Evolutionary conservation across 2,329 filamentous ascomycete genomes (phyloP).

Genomic region (Coleophoma cylindrospora): DNA sequence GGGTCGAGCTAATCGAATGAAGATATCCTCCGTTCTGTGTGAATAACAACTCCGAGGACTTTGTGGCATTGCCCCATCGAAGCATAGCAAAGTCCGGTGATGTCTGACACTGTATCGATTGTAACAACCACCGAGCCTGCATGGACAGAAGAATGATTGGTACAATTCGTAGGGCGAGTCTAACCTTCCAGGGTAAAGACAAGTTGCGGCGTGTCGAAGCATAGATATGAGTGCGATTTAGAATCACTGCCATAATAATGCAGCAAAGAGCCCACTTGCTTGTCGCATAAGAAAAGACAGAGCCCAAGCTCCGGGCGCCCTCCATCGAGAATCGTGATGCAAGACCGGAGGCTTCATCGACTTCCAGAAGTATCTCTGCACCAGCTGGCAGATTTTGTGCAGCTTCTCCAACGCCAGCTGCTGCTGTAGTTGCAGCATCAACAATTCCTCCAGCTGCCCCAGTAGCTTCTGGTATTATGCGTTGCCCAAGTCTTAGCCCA

Average conservation of each 20-base stretch:
- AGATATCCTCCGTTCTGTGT: slow-evolving; percentile 64
- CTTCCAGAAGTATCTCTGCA: slow-evolving; percentile 26
- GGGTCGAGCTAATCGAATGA: slow-evolving; percentile 63
- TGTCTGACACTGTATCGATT: slow-evolving; percentile 90
- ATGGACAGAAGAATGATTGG: slow-evolving; percentile 66
- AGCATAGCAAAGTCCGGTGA: slow-evolving; percentile 65
- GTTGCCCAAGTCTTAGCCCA: slow-evolving; percentile 48
- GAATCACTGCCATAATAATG: slow-evolving; percentile 76
- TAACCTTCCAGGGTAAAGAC: slow-evolving; percentile 67
- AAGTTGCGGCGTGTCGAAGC: slow-evolving; percentile 80
- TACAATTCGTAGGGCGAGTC: slow-evolving; percentile 63
- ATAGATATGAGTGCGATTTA: slow-evolving; percentile 92
- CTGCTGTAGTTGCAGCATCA: slow-evolving; percentile 31
- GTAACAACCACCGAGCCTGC: slow-evolving; percentile 67
- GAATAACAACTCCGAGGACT: slow-evolving; percentile 64
- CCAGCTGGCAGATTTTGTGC: slow-evolving; percentile 12
- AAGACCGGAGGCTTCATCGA: slow-evolving; percentile 33
- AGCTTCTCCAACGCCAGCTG: slow-evolving; percentile 23
- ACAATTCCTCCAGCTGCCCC: slow-evolving; percentile 37
- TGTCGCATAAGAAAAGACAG: slow-evolving; percentile 84
- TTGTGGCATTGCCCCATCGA: slow-evolving; percentile 64
- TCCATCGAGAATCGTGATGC: slow-evolving; percentile 50
- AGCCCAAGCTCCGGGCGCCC: slow-evolving; percentile 66
- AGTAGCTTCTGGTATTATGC: slow-evolving; percentile 54
- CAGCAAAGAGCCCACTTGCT: slow-evolving; percentile 91